Base-by-base conservation (phyloP, 495 filamentous ascomycete genomes). In the Niebla homalea region DNA sequence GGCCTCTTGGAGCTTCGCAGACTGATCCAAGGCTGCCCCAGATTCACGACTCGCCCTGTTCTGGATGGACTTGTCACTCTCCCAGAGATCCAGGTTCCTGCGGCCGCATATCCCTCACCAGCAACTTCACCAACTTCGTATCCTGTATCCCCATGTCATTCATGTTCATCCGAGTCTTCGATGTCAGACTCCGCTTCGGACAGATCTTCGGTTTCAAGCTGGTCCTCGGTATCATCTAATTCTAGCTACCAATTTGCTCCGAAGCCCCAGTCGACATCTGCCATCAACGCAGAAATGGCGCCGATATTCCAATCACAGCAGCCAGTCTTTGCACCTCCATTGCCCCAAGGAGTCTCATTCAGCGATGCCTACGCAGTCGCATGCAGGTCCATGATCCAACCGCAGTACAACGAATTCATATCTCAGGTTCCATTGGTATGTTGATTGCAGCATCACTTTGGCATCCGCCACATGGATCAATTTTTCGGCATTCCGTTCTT, bases 1-100 rank as follows among this genome's bases (percentile, higher is more conserved):
- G 80, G 80, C 60, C 80, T 99, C 57, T 71, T 78, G 53, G 87
- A 96, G 67, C 75, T 97, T 29, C 77, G 85, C 62, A 71, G 74
- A 48, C 67, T 84, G 59, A 93, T 98, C 60, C 57, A 83, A 50
- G 70, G 79, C 45, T 97, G 90, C 68, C 72, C 78, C 23, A 69
- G 71, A 53, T 86, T 98, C 62, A 92, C 92, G 55, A 70, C 57
- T 25, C 50, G 49, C 16, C 42, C 53, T 15, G 42, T 43, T 20
- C 35, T 51, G 16, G 44, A 44, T 21, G 44, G 45, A 5, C 45
- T 50, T 14, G 37, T 42, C n/a, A 58, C 48, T 4, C 43, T 53
- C 14, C 47, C 46, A 43, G 41, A 23, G 16, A 39, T 41, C 0
- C 50, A 53, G 32, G 25, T 32, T 16, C 6, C 25, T n/a, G 20